Conservation (phyloP, 176 grass and related monocot species). For the Eleusine coracana region DNA sequence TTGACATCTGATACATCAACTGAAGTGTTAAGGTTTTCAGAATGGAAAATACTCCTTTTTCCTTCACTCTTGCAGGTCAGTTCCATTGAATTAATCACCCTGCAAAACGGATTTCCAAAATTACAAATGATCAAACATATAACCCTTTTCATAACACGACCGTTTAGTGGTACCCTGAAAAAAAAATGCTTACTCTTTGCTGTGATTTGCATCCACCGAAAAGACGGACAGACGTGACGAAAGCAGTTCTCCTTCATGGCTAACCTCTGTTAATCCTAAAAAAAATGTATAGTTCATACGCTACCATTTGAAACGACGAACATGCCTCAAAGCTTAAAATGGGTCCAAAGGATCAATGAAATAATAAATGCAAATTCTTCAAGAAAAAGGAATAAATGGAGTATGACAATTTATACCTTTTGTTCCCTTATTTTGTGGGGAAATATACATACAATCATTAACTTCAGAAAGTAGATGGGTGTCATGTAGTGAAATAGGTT, state of each 20-base stretch:
- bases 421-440: slow-evolving; percentile 13
- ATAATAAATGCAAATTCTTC: too few relatives aligned
- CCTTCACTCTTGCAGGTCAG: not conserved
- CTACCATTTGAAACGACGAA: too few relatives aligned
- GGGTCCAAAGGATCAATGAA: not conserved
- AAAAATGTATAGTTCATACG: slow-evolving; percentile 19
- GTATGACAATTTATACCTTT: slow-evolving; percentile 21
- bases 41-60: not conserved
- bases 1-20: slow-evolving; percentile 4
- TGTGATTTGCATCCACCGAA: slow-evolving; percentile 6
- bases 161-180: not conserved
- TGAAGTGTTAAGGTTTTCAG: not conserved
- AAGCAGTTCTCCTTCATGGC: slow-evolving; percentile 6
- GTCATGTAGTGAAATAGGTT: not conserved
- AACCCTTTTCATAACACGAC: not conserved
- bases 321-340: too few relatives aligned
- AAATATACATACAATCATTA: not conserved
- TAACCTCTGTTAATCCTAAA: slow-evolving; percentile 7
- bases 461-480: not conserved
- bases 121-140: not conserved
- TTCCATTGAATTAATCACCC: slow-evolving; percentile 21
- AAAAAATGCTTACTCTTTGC: slow-evolving; percentile 22
- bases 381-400: not conserved
- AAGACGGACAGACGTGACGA: not conserved
- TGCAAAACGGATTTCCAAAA: slow-evolving; percentile 24